Evolutionary conservation across 768 basidiomycete species (phyloP), one percentile per base, ranked within the genome.

Genomic region (Crepidotus variabilis): DNA sequence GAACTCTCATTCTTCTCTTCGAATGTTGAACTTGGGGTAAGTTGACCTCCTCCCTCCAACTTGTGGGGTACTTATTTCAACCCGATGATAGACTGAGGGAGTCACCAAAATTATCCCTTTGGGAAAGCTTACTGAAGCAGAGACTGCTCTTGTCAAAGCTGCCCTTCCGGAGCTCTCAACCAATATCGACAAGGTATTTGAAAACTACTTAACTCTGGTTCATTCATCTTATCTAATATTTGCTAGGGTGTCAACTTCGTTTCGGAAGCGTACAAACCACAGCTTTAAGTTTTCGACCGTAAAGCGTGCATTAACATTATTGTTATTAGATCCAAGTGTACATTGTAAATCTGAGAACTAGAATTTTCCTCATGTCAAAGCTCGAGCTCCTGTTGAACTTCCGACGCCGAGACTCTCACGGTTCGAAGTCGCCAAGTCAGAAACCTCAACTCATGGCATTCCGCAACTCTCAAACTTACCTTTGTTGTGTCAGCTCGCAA

Each of bases 1-100:
- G 81, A 87, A 11, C 69, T 96, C 36, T 87, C 88, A 48, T 98
- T 85, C 81, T 98, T 99, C 81, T 92, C 93, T 20, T 83, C 87
- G 34, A 87, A 82, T 50, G 83, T 99, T 57, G 87, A 93, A 73
- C 87, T 99, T 56, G 94, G 95, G 57, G 92, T 94, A 70, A 18
- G 79, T 8, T 73, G 6, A 3, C 6, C 47, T 75, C 67, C 28
- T 22, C 53, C 7, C 9, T 46, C 39, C n/a, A n/a, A 32, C 2
- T 5, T 36, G 14, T 51, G 56, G 52, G 45, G 21, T 50, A 22
- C 52, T 49, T 43, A 9, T 14, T 39, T 43, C n/a, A 33, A 47
- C 52, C 61, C 24, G 60, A 47, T 51, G 52, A n/a, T 60, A 95
- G 93, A 68, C 81, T 54, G 81, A 83, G 57, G 97, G 96, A 67